phyloP scores from a whole-genome alignment of 176 grass and related monocot genomes.

The Avena insularis region DNA sequence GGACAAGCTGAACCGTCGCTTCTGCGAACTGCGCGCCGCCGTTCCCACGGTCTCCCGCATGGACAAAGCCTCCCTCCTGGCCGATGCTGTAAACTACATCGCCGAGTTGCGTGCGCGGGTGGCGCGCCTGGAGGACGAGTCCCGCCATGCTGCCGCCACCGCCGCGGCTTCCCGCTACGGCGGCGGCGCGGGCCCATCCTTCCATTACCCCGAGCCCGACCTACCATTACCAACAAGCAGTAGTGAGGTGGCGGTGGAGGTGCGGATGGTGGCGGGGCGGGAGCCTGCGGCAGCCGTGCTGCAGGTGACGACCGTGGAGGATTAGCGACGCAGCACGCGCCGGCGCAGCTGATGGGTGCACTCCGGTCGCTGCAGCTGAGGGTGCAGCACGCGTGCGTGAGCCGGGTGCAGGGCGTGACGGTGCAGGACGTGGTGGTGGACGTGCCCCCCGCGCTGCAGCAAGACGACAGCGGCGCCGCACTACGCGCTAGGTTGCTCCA shows the following conservation, averaged over 20 bases:
- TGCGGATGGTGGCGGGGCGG: too few species aligned
- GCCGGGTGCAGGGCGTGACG: slow-evolving; percentile 35
- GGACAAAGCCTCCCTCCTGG: neutral
- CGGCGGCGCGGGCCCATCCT: too few species aligned
- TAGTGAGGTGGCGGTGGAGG: too few species aligned
- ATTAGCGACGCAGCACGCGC: slow-evolving; percentile 30
- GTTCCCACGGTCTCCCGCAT: neutral
- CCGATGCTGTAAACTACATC: neutral
- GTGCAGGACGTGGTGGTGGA: slow-evolving; percentile 66
- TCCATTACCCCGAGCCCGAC: too few species aligned
- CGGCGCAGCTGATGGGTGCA: slow-evolving; percentile 63
- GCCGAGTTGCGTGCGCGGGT: neutral
- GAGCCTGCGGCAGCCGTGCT: too few species aligned
- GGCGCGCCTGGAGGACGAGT: neutral
- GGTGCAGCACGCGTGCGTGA: slow-evolving; percentile 52
- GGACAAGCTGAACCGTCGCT: slow-evolving; percentile 49
- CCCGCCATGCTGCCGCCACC: neutral
- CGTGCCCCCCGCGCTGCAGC: slow-evolving; percentile 48
- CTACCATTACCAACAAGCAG: too few species aligned
- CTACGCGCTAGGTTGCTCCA: slow-evolving; percentile 49
- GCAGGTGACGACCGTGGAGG: too few species aligned
- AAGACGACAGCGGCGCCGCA: slow-evolving; percentile 13
- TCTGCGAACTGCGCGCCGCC: neutral
- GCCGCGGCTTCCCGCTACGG: too few species aligned
- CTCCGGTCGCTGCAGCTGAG: slow-evolving; percentile 51